Conservation (phyloP, 495 filamentous ascomycete species). For the Hypomontagnella monticulosa region DNA sequence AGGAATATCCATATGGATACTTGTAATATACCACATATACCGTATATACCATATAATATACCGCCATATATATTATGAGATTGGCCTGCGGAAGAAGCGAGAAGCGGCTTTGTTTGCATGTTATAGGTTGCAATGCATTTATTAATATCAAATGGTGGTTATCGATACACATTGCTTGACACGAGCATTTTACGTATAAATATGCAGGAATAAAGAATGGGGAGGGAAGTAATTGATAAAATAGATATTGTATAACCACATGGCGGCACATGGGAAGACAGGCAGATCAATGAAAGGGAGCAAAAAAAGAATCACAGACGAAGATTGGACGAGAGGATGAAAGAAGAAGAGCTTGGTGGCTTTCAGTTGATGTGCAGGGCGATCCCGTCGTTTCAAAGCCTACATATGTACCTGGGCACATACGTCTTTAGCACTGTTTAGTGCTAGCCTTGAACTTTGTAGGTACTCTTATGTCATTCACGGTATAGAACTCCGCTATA, state of each 20-base stretch:
- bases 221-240: not conserved
- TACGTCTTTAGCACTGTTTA: not conserved
- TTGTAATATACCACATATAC: too few species aligned
- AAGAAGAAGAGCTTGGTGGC: constrained; percentile 11
- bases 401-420: constrained; percentile 17
- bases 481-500: not conserved
- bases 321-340: constrained; percentile 8
- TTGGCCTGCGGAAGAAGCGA: constrained; percentile 3
- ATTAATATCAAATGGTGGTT: constrained; percentile 8
- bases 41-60: constrained; percentile 21
- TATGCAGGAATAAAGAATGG: not conserved
- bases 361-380: constrained; percentile 32
- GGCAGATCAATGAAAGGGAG: not conserved
- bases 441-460: constrained; percentile 1
- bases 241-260: not conserved
- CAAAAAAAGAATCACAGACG: not conserved
- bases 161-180: not conserved
- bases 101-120: not conserved
- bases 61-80: constrained; percentile 25
- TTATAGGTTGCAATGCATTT: constrained; percentile 6
- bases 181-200: not conserved
- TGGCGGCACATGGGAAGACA: not conserved
- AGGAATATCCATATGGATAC: too few species aligned
- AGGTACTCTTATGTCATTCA: constrained; percentile 23
- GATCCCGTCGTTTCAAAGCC: constrained; percentile 37